Conservation (phyloP, 352 stramenopile genomes). For the Pythium apleroticum region DNA sequence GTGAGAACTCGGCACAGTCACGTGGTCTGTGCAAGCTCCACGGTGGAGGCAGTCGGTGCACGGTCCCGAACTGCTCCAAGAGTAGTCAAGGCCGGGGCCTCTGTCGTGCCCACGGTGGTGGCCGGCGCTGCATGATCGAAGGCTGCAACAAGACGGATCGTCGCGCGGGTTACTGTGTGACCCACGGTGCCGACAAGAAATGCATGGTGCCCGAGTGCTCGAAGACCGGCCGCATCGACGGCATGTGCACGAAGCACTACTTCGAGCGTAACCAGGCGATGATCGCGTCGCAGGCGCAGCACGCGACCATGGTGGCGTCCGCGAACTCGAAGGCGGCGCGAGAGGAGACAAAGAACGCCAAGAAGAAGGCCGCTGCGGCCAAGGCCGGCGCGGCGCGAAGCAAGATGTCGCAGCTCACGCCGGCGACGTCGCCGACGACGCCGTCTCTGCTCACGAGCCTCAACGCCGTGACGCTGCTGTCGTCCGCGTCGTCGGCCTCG, state of each 20-base stretch:
- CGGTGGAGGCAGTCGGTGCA: conserved; percentile 75
- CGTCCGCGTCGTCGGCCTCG: conserved; percentile 16
- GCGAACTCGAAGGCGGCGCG: conserved; percentile 19
- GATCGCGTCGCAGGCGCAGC: conserved; percentile 22
- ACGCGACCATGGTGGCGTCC: conserved; percentile 18
- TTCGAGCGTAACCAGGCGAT: conserved; percentile 70
- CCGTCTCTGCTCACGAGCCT: conserved; percentile 28
- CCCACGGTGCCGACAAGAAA: conserved; percentile 82
- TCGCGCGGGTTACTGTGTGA: conserved; percentile 75
- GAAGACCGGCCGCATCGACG: conserved; percentile 81
- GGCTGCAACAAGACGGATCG: conserved; percentile 86
- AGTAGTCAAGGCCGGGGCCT: conserved; percentile 83
- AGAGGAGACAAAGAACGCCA: conserved; percentile 12
- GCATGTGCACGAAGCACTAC: conserved; percentile 85
- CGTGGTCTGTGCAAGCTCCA: conserved; percentile 81
- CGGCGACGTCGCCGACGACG: conserved; percentile 27
- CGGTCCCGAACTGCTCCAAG: conserved; percentile 80
- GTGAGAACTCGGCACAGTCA: conserved; percentile 84
- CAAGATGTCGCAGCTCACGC: conserved; percentile 28
- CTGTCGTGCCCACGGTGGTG: conserved; percentile 82
- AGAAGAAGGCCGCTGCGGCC: conserved; percentile 1
- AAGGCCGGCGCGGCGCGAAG: background rate
- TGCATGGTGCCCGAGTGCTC: conserved; percentile 78
- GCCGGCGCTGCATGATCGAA: conserved; percentile 77
- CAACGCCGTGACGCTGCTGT: conserved; percentile 26